Conservation (phyloP, 129 eudicot species). For the Kitagawia praeruptora region DNA sequence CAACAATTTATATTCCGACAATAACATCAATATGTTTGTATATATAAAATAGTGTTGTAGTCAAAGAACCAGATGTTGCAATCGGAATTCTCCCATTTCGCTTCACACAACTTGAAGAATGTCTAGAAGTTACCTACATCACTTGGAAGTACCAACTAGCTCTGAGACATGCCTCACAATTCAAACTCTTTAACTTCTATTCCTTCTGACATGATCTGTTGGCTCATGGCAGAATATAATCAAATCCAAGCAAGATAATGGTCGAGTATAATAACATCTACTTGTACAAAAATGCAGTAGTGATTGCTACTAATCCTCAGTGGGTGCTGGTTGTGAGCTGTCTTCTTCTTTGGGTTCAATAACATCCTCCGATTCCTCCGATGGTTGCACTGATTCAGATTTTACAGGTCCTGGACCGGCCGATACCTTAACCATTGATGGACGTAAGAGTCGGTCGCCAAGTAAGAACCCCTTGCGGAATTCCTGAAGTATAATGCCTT, state of each 20-base stretch:
- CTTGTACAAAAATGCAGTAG: conserved; percentile 15
- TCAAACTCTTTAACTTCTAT: background rate
- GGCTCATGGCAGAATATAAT: background rate
- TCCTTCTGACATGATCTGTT: background rate
- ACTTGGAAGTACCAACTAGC: background rate
- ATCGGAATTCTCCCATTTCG: background rate
- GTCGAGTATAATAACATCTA: background rate
- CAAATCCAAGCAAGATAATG: background rate
- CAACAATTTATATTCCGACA: background rate
- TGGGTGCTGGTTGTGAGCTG: conserved; percentile 24
- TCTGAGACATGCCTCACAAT: background rate
- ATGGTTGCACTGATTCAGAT: conserved; percentile 31
- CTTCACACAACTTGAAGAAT: conserved; percentile 1
- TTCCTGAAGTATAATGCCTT: conserved; percentile 63
- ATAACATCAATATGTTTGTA: background rate
- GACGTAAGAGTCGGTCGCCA: conserved; percentile 74
- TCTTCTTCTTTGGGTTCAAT: conserved; percentile 14
- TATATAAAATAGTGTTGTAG: background rate
- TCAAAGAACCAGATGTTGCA: background rate
- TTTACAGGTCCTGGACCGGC: conserved; percentile 78
- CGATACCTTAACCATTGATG: conserved; percentile 92
- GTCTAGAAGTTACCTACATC: background rate
- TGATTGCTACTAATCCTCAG: conserved; percentile 22
- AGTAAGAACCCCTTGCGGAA: conserved; percentile 63
- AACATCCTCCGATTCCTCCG: conserved; percentile 25